phyloP scores from a whole-genome alignment of 164 flowering plant genomes.

The Liquidambar formosana region DNA sequence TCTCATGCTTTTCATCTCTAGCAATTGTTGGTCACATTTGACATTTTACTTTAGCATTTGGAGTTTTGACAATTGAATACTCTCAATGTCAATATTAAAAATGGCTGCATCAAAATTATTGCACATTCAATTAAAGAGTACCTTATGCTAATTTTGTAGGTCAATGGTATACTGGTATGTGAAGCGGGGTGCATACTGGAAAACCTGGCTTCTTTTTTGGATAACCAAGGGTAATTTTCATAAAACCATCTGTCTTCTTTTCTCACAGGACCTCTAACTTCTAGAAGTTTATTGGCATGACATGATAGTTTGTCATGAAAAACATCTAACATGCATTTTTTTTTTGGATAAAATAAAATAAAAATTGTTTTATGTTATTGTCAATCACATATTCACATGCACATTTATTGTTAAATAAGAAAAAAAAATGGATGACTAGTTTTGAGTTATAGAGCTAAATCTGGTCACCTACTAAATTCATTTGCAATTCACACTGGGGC shows the following conservation, averaged over 20 bases:
- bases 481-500: not conserved
- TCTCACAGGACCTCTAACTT: not conserved
- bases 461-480: not conserved
- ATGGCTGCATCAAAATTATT: too few relatives aligned
- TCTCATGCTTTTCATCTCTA: too few relatives aligned
- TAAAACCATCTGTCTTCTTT: slow-evolving; percentile 1
- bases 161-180: slow-evolving; percentile 91
- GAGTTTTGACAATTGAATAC: too few relatives aligned
- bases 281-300: not conserved
- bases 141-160: slow-evolving; percentile 40
- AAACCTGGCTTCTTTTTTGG: slow-evolving; percentile 75
- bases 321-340: not conserved
- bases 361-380: not conserved
- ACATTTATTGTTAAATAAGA: not conserved
- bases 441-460: too few relatives aligned
- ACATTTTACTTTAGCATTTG: too few relatives aligned
- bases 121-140: not conserved
- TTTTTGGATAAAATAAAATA: too few relatives aligned
- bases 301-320: not conserved
- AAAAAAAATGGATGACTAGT: too few relatives aligned
- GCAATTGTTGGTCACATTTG: too few relatives aligned
- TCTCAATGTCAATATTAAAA: too few relatives aligned
- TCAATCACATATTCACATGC: not conserved
- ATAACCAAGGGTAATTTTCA: slow-evolving; percentile 67
- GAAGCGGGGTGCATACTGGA: slow-evolving; percentile 99